A percentile compares a stretch with the other conserved stretches of the same genome.
These are phyloP conservation scores for Alternaria hordeiaustralica DNA, from an alignment of 2,329 filamentous ascomycete genomes.

Conservation along the genomic window DNA sequence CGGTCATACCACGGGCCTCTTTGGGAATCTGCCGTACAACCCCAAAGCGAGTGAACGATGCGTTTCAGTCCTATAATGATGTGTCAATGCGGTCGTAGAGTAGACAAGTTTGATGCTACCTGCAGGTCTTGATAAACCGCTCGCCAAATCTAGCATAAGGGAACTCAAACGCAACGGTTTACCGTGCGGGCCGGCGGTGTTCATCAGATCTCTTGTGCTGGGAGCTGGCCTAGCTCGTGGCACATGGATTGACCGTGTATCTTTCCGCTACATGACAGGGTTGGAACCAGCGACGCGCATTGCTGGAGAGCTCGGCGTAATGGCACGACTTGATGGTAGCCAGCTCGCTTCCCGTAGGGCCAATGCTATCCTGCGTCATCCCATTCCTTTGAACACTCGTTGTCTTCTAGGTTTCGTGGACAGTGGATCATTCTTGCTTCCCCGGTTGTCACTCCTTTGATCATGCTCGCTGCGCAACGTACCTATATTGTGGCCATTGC, in stretches of 20 bases:
- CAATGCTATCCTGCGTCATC: background rate
- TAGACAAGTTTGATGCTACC: background rate
- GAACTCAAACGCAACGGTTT: background rate
- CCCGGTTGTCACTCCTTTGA: background rate
- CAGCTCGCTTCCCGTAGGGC: background rate
- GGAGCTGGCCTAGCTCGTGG: background rate
- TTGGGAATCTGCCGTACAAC: background rate
- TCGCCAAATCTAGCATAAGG: background rate
- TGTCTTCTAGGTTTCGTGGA: background rate
- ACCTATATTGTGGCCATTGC: conserved; percentile 16
- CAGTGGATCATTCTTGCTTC: background rate
- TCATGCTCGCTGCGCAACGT: conserved; percentile 24
- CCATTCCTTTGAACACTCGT: background rate
- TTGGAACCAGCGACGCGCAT: background rate
- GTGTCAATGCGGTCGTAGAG: background rate
- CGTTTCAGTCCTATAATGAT: background rate
- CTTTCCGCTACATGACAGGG: background rate
- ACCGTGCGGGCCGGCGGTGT: background rate
- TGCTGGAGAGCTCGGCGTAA: background rate
- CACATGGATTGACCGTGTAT: background rate
- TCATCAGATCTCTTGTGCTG: background rate
- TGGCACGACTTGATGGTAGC: background rate
- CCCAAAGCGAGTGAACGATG: background rate
- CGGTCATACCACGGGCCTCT: background rate
- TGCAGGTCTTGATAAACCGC: background rate